These are phyloP conservation scores for Rhododendron kiyosumense DNA, from an alignment of 148 eudicot genomes.

Conservation along the genomic window DNA sequence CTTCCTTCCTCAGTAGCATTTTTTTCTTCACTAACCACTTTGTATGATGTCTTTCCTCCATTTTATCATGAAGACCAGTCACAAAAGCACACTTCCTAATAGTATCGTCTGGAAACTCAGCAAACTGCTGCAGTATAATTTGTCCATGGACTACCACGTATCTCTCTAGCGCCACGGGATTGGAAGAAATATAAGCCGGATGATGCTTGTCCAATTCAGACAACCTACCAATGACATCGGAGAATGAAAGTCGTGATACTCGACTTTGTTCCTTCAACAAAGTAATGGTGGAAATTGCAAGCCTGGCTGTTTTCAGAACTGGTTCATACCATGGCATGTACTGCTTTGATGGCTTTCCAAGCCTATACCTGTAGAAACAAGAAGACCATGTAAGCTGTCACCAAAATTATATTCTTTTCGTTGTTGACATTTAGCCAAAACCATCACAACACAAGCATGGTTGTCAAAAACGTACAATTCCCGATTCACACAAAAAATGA, in stretches of 20 bases:
- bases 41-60: conserved; percentile 83
- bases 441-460: background rate
- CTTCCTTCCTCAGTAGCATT: conserved; percentile 39
- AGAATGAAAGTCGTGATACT: conserved; percentile 78
- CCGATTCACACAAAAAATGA: too few relatives aligned
- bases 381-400: background rate
- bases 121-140: conserved; percentile 86
- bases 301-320: conserved; percentile 81
- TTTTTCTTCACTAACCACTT: conserved; percentile 91
- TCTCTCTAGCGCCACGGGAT: conserved; percentile 55
- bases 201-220: conserved; percentile 58
- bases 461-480: too few relatives aligned
- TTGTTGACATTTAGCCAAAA: background rate
- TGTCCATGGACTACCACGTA: conserved; percentile 91
- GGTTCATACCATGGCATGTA: conserved; percentile 94
- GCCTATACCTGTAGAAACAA: conserved; percentile 67
- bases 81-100: conserved; percentile 75
- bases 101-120: conserved; percentile 74
- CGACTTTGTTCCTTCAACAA: conserved; percentile 83
- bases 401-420: background rate
- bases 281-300: conserved; percentile 71
- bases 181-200: conserved; percentile 77
- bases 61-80: conserved; percentile 61
- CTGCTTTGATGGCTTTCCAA: conserved; percentile 92
- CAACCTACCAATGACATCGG: conserved; percentile 60